A percentile compares a stretch with the other conserved stretches of the same genome.
Conservation (phyloP, 2,329 filamentous ascomycete genomes). For the Fusarium sp. region DNA sequence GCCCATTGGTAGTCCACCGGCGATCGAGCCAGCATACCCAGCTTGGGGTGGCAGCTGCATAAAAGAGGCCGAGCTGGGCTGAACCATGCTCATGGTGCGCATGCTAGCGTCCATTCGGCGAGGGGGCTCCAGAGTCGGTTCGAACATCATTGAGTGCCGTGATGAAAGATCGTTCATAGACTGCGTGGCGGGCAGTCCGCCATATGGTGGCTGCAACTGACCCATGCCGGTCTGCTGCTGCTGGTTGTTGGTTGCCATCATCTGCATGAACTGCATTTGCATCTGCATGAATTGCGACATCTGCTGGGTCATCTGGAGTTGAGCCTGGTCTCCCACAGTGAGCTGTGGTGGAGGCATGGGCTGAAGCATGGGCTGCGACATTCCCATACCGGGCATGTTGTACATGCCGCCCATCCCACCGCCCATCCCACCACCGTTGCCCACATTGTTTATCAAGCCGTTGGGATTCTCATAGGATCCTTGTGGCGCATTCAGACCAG, state of each 20-base stretch:
- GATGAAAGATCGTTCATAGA: slow-evolving; percentile 59
- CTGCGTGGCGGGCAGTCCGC: slow-evolving; percentile 48
- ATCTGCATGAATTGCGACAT: slow-evolving; percentile 92
- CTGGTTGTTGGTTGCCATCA: slow-evolving; percentile 67
- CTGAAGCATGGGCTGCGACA: slow-evolving; percentile 45
- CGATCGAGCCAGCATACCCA: slow-evolving; percentile 47
- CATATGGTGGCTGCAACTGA: slow-evolving; percentile 46
- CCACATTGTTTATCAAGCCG: slow-evolving; percentile 55
- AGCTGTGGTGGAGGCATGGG: slow-evolving; percentile 60
- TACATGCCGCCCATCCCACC: slow-evolving; percentile 47
- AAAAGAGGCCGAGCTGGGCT: slow-evolving; percentile 72
- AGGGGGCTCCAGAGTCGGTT: slow-evolving; percentile 58
- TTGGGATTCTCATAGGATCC: slow-evolving; percentile 61
- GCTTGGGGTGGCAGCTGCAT: slow-evolving; percentile 56
- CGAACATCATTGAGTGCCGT: slow-evolving; percentile 61
- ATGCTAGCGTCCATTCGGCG: slow-evolving; percentile 59
- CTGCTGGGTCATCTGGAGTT: slow-evolving; percentile 84
- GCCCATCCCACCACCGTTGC: slow-evolving; percentile 41
- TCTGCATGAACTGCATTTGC: slow-evolving; percentile 95
- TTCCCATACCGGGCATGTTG: slow-evolving; percentile 45
- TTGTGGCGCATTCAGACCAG: slow-evolving; percentile 52
- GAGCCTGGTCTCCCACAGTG: slow-evolving; percentile 76
- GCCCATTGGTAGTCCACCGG: slow-evolving; percentile 58
- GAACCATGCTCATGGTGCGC: slow-evolving; percentile 87
- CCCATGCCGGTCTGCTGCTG: slow-evolving; percentile 40